A percentile compares a stretch with the other conserved stretches of the same genome.
Evolutionary conservation across 225 moss, liverwort and hornwort species (phyloP).

Genomic region (Straminergon stramineum): DNA sequence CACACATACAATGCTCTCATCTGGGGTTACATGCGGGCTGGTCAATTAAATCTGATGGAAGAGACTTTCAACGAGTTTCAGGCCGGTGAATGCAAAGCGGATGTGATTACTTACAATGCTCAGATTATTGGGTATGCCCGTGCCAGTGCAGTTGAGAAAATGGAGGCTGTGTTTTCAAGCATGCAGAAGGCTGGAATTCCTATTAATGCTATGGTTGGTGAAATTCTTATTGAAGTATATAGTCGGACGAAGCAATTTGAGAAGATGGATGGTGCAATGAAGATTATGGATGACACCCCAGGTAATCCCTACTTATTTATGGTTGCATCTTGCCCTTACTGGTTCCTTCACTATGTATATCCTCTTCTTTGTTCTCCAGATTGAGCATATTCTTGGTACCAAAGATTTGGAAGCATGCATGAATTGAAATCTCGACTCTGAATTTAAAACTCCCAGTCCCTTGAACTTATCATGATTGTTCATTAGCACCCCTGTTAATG

Average conservation of each 20-base stretch:
- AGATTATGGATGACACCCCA: constrained; percentile 61
- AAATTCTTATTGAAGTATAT: constrained; percentile 74
- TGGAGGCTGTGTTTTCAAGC: constrained; percentile 58
- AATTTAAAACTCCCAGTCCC: background rate
- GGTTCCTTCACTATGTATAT: background rate
- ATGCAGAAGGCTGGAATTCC: constrained; percentile 91
- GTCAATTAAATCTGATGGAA: constrained; percentile 68
- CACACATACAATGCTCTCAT: constrained; percentile 89
- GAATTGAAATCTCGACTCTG: background rate
- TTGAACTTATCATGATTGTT: background rate
- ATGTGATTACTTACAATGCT: constrained; percentile 93
- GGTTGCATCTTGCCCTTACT: background rate
- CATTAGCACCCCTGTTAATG: background rate
- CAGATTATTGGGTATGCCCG: constrained; percentile 80
- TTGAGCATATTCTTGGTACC: background rate
- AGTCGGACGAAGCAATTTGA: constrained; percentile 56
- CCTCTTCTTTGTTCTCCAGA: background rate
- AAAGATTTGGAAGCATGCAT: background rate
- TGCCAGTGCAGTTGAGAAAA: constrained; percentile 53
- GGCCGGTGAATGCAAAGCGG: constrained; percentile 60
- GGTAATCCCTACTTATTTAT: constrained; percentile 2
- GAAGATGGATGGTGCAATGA: constrained; percentile 78
- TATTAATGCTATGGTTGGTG: constrained; percentile 79
- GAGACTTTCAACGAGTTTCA: constrained; percentile 55
- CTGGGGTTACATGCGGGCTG: constrained; percentile 94